phyloP scores from a whole-genome alignment of 1,139 yeast genomes.

The Candida sojae region DNA sequence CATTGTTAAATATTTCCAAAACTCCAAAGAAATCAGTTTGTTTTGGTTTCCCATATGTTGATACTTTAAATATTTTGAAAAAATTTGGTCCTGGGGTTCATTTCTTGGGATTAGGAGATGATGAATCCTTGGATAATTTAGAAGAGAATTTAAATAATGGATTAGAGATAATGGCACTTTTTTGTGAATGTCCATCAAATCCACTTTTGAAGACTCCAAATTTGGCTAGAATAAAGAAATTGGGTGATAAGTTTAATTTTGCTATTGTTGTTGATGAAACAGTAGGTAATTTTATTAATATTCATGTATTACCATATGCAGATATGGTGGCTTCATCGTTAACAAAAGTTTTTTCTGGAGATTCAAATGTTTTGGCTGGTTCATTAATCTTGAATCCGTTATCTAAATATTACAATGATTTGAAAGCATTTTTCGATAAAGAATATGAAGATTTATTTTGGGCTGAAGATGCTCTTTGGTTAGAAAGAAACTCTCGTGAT shows the following conservation, averaged over 20 bases:
- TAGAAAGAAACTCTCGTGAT: slow-evolving; percentile 93
- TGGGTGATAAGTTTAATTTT: slow-evolving; percentile 72
- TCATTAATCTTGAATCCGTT: slow-evolving; percentile 76
- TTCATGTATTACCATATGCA: slow-evolving; percentile 77
- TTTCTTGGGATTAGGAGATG: slow-evolving; percentile 85
- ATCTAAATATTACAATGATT: slow-evolving; percentile 50
- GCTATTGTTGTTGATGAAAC: slow-evolving; percentile 91
- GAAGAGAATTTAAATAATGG: slow-evolving; percentile 65
- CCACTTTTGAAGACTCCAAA: slow-evolving; percentile 87
- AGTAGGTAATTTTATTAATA: slow-evolving; percentile 84
- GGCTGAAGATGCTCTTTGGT: slow-evolving; percentile 91
- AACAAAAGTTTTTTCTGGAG: slow-evolving; percentile 93
- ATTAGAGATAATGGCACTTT: slow-evolving; percentile 63
- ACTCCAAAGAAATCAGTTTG: slow-evolving; percentile 67
- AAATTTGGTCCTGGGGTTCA: slow-evolving; percentile 90
- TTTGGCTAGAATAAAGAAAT: slow-evolving; percentile 56
- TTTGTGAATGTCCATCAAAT: slow-evolving; percentile 93
- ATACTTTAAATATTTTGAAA: slow-evolving; percentile 78
- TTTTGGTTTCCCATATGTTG: slow-evolving; percentile 95
- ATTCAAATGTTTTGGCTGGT: slow-evolving; percentile 95
- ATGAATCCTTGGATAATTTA: slow-evolving; percentile 63
- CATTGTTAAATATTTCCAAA: slow-evolving; percentile 41
- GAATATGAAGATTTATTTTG: slow-evolving; percentile 77
- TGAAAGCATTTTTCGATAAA: slow-evolving; percentile 54
- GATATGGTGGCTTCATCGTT: slow-evolving; percentile 86